Base-by-base conservation (phyloP, 192 early-diverging fungal genomes). In the Gaertneriomyces sp. region DNA sequence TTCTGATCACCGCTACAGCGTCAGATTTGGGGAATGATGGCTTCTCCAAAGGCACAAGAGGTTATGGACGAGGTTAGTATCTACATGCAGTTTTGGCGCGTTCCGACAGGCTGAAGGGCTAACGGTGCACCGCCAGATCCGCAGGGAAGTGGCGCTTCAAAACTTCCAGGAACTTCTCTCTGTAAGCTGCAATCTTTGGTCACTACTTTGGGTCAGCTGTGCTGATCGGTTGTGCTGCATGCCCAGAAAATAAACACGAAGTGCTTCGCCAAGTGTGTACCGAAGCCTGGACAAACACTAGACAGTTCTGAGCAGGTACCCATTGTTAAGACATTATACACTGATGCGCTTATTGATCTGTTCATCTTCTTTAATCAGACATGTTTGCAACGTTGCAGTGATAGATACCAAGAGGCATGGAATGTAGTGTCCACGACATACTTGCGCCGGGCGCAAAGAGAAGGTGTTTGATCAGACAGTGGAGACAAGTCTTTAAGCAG, bases 341-440 rank as follows among this genome's bases (percentile, higher is more conserved):
- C 44, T 14, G 41, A 16, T 45, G 5, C 40, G 42, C 41, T 55
- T 4, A 20, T 45, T 60, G 8, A 16, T 11, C 25, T 42, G 7
- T 9, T 14, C 25, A 33, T 25, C 55, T 39, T n/a, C 5, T 9
- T 60, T 10, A 41, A 57, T 56, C 58, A 89, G 81, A 77, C 79
- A 19, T 90, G 88, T 69, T 61, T 93, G 41, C 79, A 84, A 6
- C 87, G 88, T 76, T 95, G 93, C 79, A 86, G 89, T 78, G 88
- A 93, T 73, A 86, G 89, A 63, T 95, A 91, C 79, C 86, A 93
- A 83, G 89, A 91, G 42, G 83, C 89, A 55, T 95, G 92, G 90
- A 91, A 93, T 71, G 72, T 86, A 11, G 85, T 91, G 10, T 89
- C 91, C 40, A 81, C 85, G 42, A 75, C 88, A 7, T 95, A 93